Evolutionary conservation across 768 basidiomycete genomes (phyloP).

Genomic region (Pisolithus microcarpus): DNA sequence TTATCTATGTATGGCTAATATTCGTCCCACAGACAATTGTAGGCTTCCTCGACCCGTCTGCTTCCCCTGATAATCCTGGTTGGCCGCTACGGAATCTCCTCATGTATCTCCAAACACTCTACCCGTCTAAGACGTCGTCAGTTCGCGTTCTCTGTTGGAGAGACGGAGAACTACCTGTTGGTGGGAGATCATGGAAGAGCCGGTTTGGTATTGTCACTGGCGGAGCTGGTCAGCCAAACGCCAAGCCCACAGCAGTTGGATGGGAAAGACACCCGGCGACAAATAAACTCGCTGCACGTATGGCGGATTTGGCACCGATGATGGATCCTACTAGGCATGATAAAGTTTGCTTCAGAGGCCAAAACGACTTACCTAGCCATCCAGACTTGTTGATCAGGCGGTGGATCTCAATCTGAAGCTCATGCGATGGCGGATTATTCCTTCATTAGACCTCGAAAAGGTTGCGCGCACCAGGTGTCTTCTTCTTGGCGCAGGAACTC

Average conservation of each 20-base stretch:
- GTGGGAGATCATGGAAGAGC: slow-evolving; percentile 48
- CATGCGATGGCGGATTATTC: slow-evolving; percentile 96
- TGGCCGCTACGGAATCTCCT: slow-evolving; percentile 95
- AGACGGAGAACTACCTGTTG: slow-evolving; percentile 44
- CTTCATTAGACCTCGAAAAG: slow-evolving; percentile 81
- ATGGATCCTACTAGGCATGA: slow-evolving; percentile 83
- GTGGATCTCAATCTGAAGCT: slow-evolving; percentile 97
- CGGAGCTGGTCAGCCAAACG: slow-evolving; percentile 10
- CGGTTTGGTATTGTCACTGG: slow-evolving; percentile 46
- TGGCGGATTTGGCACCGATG: slow-evolving; percentile 90
- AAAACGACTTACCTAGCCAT: background rate
- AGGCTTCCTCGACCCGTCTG: slow-evolving; percentile 81
- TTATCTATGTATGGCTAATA: background rate
- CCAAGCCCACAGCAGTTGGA: slow-evolving; percentile 66
- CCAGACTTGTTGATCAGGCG: slow-evolving; percentile 87
- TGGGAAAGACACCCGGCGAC: slow-evolving; percentile 87
- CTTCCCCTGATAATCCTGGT: slow-evolving; percentile 64
- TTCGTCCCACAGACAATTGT: slow-evolving; percentile 36
- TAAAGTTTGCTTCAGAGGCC: background rate
- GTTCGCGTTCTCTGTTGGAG: slow-evolving; percentile 75
- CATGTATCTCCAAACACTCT: slow-evolving; percentile 61
- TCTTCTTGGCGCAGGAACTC: slow-evolving; percentile 88
- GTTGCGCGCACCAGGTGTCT: slow-evolving; percentile 75
- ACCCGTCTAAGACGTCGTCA: slow-evolving; percentile 40
- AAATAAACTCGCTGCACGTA: slow-evolving; percentile 78